Percentiles rank a stretch among this genome's conserved stretches.
Evolutionary conservation across 306 rosid species (phyloP).

Genomic region (Dryas drummondii): DNA sequence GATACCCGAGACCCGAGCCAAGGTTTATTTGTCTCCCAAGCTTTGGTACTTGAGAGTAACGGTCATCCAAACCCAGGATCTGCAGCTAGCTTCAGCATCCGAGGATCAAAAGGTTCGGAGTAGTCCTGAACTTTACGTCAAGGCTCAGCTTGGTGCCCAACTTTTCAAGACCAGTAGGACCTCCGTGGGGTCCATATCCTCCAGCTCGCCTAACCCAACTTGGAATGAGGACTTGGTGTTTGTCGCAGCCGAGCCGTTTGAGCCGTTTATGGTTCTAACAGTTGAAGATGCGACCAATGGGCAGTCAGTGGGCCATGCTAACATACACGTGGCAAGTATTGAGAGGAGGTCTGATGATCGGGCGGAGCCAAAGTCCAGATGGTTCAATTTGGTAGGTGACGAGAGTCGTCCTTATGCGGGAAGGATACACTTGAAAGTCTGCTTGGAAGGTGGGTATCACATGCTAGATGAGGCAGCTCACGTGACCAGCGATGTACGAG

Average conservation of each 20-base stretch:
- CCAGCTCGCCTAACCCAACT: constrained; percentile 53
- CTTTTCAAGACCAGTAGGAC: constrained; percentile 64
- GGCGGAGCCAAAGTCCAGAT: constrained; percentile 64
- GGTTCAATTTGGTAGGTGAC: constrained; percentile 68
- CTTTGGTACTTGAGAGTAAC: constrained; percentile 91
- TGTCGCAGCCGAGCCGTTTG: constrained; percentile 86
- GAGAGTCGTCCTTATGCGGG: constrained; percentile 49
- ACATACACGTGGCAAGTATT: constrained; percentile 62
- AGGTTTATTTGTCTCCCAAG: constrained; percentile 88
- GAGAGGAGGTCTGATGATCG: constrained; percentile 55
- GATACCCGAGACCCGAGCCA: constrained; percentile 82
- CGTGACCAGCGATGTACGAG: constrained; percentile 78
- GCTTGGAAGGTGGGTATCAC: constrained; percentile 90
- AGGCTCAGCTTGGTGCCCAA: constrained; percentile 75
- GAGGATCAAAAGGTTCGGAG: constrained; percentile 47
- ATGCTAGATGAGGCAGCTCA: constrained; percentile 87
- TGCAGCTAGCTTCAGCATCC: constrained; percentile 51
- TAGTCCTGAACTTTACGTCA: constrained; percentile 57
- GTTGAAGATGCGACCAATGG: constrained; percentile 54
- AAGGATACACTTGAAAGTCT: constrained; percentile 64
- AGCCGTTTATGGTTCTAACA: constrained; percentile 57
- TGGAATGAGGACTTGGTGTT: constrained; percentile 83
- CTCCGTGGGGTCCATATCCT: constrained; percentile 33
- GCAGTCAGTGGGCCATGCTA: constrained; percentile 48
- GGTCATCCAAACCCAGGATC: constrained; percentile 91